A percentile compares a stretch with the other conserved stretches of the same genome.
phyloP scores from a whole-genome alignment of 805 yeast genomes.

The Sugiyamaella chiloensis region DNA sequence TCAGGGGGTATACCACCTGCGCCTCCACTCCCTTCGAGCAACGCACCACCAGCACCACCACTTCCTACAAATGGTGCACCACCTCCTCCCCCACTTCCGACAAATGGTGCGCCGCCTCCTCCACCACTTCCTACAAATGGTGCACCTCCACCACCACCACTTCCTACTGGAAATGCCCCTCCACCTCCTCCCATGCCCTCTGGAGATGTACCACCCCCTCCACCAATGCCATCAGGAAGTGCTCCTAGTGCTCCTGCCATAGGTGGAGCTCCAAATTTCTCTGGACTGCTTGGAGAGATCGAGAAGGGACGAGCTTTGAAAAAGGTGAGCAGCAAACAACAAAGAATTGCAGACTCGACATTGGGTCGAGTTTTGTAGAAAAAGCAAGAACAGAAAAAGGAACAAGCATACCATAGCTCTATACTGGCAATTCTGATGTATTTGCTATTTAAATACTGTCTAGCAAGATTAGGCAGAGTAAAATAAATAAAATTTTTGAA shows the following conservation, averaged over 20 bases:
- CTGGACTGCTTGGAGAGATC: slow-evolving; percentile 34
- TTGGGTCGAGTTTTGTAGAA: slow-evolving; percentile 31
- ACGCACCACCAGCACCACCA: slow-evolving; percentile 32
- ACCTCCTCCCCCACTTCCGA: slow-evolving; percentile 32
- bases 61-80: slow-evolving; percentile 35
- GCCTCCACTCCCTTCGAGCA: slow-evolving; percentile 32
- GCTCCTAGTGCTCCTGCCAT: slow-evolving; percentile 30
- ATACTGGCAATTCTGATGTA: not conserved
- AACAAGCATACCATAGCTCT: no score
- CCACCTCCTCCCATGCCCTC: slow-evolving; percentile 36
- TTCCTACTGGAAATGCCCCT: slow-evolving; percentile 37
- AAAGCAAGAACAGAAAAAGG: no score
- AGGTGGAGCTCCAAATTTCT: slow-evolving; percentile 33
- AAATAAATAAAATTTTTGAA: no score
- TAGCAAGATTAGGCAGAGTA: not conserved
- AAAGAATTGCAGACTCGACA: slow-evolving; percentile 24
- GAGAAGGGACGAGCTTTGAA: slow-evolving; percentile 31
- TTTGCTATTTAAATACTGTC: not conserved
- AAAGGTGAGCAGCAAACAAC: slow-evolving; percentile 31
- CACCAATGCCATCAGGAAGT: slow-evolving; percentile 29
- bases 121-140: slow-evolving; percentile 32
- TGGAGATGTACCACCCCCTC: slow-evolving; percentile 35
- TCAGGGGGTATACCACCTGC: slow-evolving; percentile 23
- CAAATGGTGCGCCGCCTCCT: slow-evolving; percentile 36
- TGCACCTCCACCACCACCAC: slow-evolving; percentile 29